Evolutionary conservation across 2,329 filamentous ascomycete genomes (phyloP), one percentile per base, ranked within the genome.

Genomic region (Biscogniauxia marginata): DNA sequence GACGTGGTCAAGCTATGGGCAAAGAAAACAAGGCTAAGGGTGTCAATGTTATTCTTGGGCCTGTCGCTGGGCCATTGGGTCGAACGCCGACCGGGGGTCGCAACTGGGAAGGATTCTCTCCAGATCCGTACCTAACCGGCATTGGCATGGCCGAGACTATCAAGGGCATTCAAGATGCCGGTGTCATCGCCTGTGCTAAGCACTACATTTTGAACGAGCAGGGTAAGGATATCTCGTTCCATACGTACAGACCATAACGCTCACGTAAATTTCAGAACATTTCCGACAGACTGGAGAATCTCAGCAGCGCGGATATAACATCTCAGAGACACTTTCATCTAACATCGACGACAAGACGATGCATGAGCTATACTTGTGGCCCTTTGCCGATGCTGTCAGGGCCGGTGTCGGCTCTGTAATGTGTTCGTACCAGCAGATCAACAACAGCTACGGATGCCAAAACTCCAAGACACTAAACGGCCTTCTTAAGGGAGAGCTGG

Each of bases 371-470:
- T 93, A 91, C 67, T 76, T 87, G 22, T 92, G 89, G 89, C 89
- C 89, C 0, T 93, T 92, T 67, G 87, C 83, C 22, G 88, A 92
- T 66, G 86, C 86, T 1, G 82, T 91, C 52, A 79, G 79, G 54
- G 87, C 87, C 7, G 87, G 87, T 9, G 86, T 88, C 7, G 82
- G 83, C 3, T 73, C 82, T 11, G 72, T 85, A 57, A 87, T 87
- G 85, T 85, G 84, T 70, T 85, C 85, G 0, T 91, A 91, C 76
- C 85, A 91, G 66, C 87, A 90, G 67, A 70, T 92, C 72, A 96
- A 96, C 76, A 91, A 91, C 72, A 90, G 85, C 7, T 91, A 91
- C 64, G 81, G 74, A 19, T 95, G 91, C 73, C 88, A 93, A 67
- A 95, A 95, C 76, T 88, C 86, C 24, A 86, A 89, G 66, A 73